Conservation (phyloP, 257 asterid species). For the Echium plantagineum region DNA sequence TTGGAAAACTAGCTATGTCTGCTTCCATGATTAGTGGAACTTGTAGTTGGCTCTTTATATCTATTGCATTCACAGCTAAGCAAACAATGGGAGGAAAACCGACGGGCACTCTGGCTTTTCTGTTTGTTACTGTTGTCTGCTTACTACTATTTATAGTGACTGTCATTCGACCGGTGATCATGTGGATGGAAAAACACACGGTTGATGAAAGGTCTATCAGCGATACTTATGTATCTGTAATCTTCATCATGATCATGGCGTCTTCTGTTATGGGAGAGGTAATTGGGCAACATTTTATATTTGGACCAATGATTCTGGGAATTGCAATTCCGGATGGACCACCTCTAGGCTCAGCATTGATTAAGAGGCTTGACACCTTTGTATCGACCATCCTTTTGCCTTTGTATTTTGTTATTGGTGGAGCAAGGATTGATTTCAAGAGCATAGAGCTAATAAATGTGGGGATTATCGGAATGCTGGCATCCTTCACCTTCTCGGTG, state of each 20-base stretch:
- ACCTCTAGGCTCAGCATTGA: conserved; percentile 35
- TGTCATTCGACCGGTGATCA: conserved; percentile 19
- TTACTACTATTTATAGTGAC: conserved; percentile 11
- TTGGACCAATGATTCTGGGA: conserved; percentile 35
- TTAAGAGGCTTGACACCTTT: conserved; percentile 24
- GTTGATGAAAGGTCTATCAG: conserved; percentile 13
- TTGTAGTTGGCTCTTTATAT: conserved; percentile 20
- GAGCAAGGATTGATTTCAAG: conserved; percentile 23
- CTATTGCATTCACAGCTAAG: conserved; percentile 21
- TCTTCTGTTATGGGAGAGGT: conserved; percentile 24
- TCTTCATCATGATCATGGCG: conserved; percentile 16
- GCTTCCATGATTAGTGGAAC: conserved; percentile 30
- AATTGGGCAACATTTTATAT: conserved; percentile 24
- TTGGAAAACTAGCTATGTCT: conserved; percentile 30
- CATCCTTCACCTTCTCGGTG: conserved; percentile 13
- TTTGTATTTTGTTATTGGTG: conserved; percentile 21
- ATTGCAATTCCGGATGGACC: conserved; percentile 35
- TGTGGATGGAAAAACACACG: conserved; percentile 19
- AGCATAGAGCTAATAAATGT: conserved; percentile 18
- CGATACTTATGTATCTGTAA: conserved; percentile 15
- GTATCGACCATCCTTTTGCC: conserved; percentile 24
- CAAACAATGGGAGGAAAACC: conserved; percentile 4
- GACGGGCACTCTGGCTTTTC: background rate
- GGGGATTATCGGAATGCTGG: conserved; percentile 17
- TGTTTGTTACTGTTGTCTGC: conserved; percentile 5